A percentile compares a stretch with the other conserved stretches of the same genome.
Evolutionary conservation across 1,284 basidiomycete species (phyloP).

Genomic region (Cutaneotrichosporon daszewskae): DNA sequence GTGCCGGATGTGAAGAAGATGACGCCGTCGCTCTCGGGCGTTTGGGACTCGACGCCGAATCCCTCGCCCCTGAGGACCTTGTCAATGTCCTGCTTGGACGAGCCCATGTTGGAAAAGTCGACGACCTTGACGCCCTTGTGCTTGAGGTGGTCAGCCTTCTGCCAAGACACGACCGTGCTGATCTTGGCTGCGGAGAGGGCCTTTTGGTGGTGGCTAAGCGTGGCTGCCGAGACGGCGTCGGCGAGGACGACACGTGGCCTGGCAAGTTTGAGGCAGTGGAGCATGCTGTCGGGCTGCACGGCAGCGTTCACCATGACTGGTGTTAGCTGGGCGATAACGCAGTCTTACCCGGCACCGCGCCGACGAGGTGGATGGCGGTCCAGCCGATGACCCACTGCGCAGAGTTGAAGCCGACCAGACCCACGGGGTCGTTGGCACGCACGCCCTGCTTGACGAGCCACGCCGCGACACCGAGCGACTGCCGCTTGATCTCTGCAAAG

Average conservation of each 20-base stretch:
- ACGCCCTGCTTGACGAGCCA: conserved; percentile 32
- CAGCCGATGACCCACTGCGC: conserved; percentile 29
- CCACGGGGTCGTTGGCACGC: conserved; percentile 27
- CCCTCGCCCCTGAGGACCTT: background rate
- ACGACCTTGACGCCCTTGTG: background rate
- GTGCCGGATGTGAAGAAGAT: conserved; percentile 35
- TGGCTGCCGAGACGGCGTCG: conserved; percentile 21
- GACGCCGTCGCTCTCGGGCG: conserved; percentile 36
- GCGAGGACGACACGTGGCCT: conserved; percentile 29
- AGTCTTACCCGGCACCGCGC: too few relatives aligned
- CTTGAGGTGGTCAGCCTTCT: conserved; percentile 6
- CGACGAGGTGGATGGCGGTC: conserved; percentile 35
- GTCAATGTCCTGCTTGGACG: background rate
- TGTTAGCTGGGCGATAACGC: too few relatives aligned
- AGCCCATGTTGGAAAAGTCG: background rate
- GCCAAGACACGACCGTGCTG: conserved; percentile 2
- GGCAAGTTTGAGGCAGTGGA: conserved; percentile 24
- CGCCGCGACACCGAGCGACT: conserved; percentile 22
- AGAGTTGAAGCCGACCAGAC: conserved; percentile 34
- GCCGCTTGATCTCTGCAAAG: conserved; percentile 24
- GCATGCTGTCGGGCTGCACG: conserved; percentile 14
- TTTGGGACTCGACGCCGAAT: conserved; percentile 11
- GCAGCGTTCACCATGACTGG: conserved; percentile 29
- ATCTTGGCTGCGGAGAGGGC: background rate
- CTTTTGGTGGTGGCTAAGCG: too few relatives aligned